phyloP scores from a whole-genome alignment of 179 eudicot genomes.

The Kewa caespitosa region DNA sequence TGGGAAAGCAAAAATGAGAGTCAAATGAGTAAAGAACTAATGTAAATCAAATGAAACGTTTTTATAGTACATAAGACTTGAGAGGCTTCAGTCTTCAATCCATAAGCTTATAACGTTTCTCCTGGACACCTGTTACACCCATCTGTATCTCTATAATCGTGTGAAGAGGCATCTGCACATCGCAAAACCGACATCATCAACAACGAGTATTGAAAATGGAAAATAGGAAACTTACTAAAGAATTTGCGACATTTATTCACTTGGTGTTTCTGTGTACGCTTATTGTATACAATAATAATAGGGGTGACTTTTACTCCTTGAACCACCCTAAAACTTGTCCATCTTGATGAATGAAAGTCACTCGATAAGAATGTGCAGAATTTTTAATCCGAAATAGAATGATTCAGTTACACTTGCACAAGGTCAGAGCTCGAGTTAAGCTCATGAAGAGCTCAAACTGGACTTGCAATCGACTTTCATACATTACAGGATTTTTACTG shows the following conservation, averaged over 20 bases:
- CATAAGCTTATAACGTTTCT: slow-evolving; percentile 96
- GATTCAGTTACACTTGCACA: too few species aligned
- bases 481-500: neutral
- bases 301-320: too few species aligned
- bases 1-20: neutral
- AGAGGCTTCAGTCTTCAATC: slow-evolving; percentile 35
- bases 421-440: too few species aligned
- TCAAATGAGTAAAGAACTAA: neutral
- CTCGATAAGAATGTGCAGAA: too few species aligned
- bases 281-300: too few species aligned
- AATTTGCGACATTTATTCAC: too few species aligned
- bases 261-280: too few species aligned
- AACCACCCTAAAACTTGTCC: too few species aligned
- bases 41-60: neutral
- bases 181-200: neutral
- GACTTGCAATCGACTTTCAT: too few species aligned
- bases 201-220: neutral
- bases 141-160: slow-evolving; percentile 97
- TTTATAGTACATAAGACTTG: neutral
- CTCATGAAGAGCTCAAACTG: too few species aligned
- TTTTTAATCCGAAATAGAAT: too few species aligned
- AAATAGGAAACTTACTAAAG: neutral
- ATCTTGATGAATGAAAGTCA: too few species aligned
- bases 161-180: slow-evolving; percentile 89
- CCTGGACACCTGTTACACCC: slow-evolving; percentile 99